Conservation (phyloP, 257 asterid species). For the Nicotiana otophora region DNA sequence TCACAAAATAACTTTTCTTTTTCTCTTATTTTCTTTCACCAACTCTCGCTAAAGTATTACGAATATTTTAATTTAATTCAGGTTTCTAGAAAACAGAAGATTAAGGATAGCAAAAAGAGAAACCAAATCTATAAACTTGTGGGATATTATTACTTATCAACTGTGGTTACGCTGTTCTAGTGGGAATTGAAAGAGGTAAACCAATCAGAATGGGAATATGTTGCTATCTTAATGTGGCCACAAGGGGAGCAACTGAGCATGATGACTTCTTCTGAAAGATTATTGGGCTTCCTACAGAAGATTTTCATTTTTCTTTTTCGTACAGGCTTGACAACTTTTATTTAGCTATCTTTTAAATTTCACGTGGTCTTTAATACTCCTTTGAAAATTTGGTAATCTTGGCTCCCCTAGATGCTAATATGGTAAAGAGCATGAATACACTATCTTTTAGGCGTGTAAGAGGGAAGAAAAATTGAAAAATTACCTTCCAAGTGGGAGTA, state of each 20-base stretch:
- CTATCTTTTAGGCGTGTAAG: fast-evolving
- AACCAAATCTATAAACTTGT: background rate
- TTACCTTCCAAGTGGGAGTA: too few relatives aligned
- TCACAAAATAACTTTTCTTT: too few relatives aligned
- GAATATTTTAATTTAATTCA: background rate
- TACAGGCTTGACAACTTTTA: too few relatives aligned
- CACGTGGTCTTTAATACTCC: too few relatives aligned
- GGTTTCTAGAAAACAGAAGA: background rate
- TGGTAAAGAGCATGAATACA: too few relatives aligned
- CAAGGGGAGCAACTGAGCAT: background rate
- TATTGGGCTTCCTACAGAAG: background rate
- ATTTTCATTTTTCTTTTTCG: background rate
- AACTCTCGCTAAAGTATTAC: background rate
- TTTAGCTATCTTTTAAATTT: too few relatives aligned
- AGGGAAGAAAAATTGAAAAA: too few relatives aligned
- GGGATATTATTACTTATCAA: background rate
- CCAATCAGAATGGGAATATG: background rate
- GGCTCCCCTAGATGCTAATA: too few relatives aligned
- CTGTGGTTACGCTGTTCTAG: conserved; percentile 1
- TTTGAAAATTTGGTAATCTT: too few relatives aligned
- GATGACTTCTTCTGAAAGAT: background rate
- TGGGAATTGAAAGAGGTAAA: background rate
- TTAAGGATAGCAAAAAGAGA: background rate
- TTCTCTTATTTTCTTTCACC: too few relatives aligned
- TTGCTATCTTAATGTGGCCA: background rate